Evolutionary conservation across 306 rosid species (phyloP).

Genomic region (Quillaja saponaria): DNA sequence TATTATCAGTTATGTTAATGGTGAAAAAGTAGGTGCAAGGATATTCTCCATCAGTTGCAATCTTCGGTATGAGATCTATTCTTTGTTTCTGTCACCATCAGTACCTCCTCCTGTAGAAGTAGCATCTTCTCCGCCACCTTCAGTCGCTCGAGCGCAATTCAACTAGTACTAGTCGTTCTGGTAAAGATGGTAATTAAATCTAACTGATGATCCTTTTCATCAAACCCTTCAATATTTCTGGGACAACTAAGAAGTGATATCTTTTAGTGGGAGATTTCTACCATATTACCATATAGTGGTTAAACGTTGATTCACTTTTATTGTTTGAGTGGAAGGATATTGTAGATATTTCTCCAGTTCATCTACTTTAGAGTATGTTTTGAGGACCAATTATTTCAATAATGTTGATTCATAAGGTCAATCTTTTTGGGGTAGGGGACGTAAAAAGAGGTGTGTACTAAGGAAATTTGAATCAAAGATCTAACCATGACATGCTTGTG

Average conservation of each 20-base stretch:
- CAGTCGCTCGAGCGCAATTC: background rate
- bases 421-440: too few relatives aligned
- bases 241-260: too few relatives aligned
- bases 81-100: slow-evolving; percentile 8
- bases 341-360: background rate
- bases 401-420: background rate
- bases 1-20: slow-evolving; percentile 7
- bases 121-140: slow-evolving; percentile 20
- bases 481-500: slow-evolving; percentile 12
- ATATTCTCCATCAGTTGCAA: slow-evolving; percentile 27
- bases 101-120: slow-evolving; percentile 4
- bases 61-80: slow-evolving; percentile 28
- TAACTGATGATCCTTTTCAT: background rate
- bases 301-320: background rate
- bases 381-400: background rate
- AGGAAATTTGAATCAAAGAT: too few relatives aligned
- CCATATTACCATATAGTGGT: background rate
- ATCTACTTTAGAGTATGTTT: background rate
- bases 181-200: too few relatives aligned
- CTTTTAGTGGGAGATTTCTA: background rate
- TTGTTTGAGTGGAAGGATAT: background rate
- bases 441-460: too few relatives aligned
- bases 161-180: background rate
- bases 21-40: slow-evolving; percentile 18
- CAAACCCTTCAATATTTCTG: background rate